Evolutionary conservation across 768 basidiomycete genomes (phyloP), one percentile per base, ranked within the genome.

Genomic region (Trametes meyenii): DNA sequence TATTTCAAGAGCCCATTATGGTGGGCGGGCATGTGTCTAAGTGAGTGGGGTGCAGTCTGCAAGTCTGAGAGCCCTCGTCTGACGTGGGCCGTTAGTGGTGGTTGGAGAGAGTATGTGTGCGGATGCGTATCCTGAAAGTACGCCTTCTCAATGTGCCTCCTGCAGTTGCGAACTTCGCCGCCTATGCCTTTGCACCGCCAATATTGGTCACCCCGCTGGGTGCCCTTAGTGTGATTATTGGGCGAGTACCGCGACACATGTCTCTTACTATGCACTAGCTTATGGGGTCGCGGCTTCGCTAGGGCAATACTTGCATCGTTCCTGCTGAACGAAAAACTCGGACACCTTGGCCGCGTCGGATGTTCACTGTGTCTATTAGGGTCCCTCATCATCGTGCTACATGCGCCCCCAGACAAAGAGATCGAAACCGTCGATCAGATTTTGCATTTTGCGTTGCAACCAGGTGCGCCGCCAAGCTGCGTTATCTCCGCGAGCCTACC

Each of bases 151-250:
- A 50, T 33, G 17, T 36, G 12, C 5, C 21, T 13, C 2, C 3
- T 19, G 3, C 39, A 90, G 88, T 88, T 60, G 90, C 90, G 58
- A 92, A 92, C 76, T 98, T 98, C 75, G 94, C 96, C 8, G 96
- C 96, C 11, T 98, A 98, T 72, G 92, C 94, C 0, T 99, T 98
- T 68, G 97, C 97, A 2, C 97, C 96, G 61, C 94, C 97, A 67
- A 96, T 98, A 71, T 81, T 99, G 58, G 95, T 99, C n/a, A 98
- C 96, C 0, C 97, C 97, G 0, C 77, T 99, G n/a, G 97, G 97
- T 58, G 95, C 96, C 23, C 80, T 97, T 45, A 96, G 93, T 72
- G 97, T 99, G 14, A 83, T 99, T 64, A 92, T 99, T 62, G 97
- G 96, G 96, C 96, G 68, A 62, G 88, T 77, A n/a, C 5, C 4